phyloP scores from a whole-genome alignment of 495 filamentous ascomycete genomes.

The Tuber calosporum region DNA sequence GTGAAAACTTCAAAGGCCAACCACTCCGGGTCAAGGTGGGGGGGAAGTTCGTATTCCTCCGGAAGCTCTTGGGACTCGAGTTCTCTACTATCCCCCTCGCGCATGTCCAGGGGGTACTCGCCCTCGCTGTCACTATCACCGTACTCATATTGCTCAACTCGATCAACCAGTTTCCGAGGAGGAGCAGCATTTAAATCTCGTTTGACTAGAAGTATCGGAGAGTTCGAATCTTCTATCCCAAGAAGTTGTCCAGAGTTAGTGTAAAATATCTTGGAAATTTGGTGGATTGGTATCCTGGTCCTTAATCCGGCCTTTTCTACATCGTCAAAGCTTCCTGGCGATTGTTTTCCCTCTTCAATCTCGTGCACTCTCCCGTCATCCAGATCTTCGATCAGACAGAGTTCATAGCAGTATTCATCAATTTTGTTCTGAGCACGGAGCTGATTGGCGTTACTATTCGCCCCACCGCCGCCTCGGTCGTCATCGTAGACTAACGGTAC shows the following conservation, averaged over 20 bases:
- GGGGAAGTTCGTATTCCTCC: constrained; percentile 54
- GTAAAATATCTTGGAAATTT: constrained; percentile 95
- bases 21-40: constrained; percentile 86
- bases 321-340: constrained; percentile 62
- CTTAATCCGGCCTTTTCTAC: constrained; percentile 68
- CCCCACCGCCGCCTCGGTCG: constrained; percentile 10
- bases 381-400: constrained; percentile 84
- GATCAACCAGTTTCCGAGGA: constrained; percentile 52
- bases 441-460: constrained; percentile 21
- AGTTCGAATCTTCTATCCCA: constrained; percentile 78
- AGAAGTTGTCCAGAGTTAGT: constrained; percentile 91
- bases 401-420: constrained; percentile 79
- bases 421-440: constrained; percentile 50
- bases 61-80: constrained; percentile 10
- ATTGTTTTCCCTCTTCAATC: constrained; percentile 58
- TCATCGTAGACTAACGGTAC: constrained; percentile 44
- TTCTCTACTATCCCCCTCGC: constrained; percentile 14
- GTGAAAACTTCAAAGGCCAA: constrained; percentile 83
- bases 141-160: constrained; percentile 40
- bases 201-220: constrained; percentile 79
- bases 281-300: constrained; percentile 76
- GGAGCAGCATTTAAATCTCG: constrained; percentile 69
- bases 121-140: constrained; percentile 42
- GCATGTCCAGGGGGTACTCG: constrained; percentile 31
- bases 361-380: constrained; percentile 86